A percentile compares a stretch with the other conserved stretches of the same genome.
These are phyloP conservation scores for Hyphodiscus sp. DNA, from an alignment of 2,329 filamentous ascomycete genomes.

Conservation along the genomic window DNA sequence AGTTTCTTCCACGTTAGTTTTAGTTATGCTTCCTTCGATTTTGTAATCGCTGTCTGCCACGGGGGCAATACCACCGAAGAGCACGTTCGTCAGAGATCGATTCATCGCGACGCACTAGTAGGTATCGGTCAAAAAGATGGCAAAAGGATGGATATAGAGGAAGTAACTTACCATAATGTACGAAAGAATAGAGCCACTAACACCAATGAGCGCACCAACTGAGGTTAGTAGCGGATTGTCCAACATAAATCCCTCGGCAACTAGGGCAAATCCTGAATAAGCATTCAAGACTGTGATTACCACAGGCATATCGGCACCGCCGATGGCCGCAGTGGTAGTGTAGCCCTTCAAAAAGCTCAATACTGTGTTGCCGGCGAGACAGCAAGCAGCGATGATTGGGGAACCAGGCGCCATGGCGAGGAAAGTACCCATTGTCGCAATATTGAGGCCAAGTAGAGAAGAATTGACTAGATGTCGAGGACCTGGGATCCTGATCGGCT, in stretches of 20 bases:
- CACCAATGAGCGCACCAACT: slow-evolving; percentile 80
- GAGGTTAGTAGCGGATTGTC: slow-evolving; percentile 80
- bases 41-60: slow-evolving; percentile 60
- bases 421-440: slow-evolving; percentile 79
- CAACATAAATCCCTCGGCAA: slow-evolving; percentile 88
- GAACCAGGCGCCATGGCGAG: slow-evolving; percentile 74
- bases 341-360: slow-evolving; percentile 82
- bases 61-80: slow-evolving; percentile 75
- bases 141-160: background rate
- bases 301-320: slow-evolving; percentile 90
- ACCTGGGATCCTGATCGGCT: slow-evolving; percentile 65
- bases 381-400: slow-evolving; percentile 71
- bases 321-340: slow-evolving; percentile 82
- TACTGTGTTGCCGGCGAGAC: slow-evolving; percentile 67
- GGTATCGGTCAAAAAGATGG: slow-evolving; percentile 32
- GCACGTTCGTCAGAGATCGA: slow-evolving; percentile 76
- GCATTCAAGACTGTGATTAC: slow-evolving; percentile 88
- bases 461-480: slow-evolving; percentile 68
- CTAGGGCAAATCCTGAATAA: slow-evolving; percentile 83
- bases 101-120: slow-evolving; percentile 78
- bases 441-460: slow-evolving; percentile 66
- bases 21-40: slow-evolving; percentile 72
- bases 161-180: slow-evolving; percentile 55
- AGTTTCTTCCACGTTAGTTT: slow-evolving; percentile 74
- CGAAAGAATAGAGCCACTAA: slow-evolving; percentile 81